These are phyloP conservation scores for Dianthus caryophyllus DNA, from an alignment of 148 eudicot genomes.

Conservation along the genomic window DNA sequence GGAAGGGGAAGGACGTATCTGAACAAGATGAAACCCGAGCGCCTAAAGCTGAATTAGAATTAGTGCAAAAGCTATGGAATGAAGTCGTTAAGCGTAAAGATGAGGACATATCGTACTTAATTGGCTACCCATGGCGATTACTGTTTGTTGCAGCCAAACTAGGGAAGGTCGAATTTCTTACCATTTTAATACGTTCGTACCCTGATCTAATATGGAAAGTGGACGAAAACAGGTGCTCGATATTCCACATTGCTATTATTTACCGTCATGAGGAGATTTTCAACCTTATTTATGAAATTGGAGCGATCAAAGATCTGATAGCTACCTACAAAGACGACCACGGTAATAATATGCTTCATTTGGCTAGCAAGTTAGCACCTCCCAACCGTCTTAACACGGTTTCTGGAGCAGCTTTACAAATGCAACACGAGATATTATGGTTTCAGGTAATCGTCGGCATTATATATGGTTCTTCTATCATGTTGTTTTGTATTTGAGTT, in stretches of 20 bases:
- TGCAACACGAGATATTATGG: slow-evolving; percentile 45
- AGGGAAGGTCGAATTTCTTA: slow-evolving; percentile 40
- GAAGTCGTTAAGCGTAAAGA: slow-evolving; percentile 22
- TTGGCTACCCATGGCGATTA: slow-evolving; percentile 25
- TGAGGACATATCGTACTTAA: slow-evolving; percentile 18
- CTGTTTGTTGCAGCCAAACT: slow-evolving; percentile 25
- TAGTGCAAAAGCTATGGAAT: slow-evolving; percentile 22
- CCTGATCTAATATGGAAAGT: slow-evolving; percentile 50
- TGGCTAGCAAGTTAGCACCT: slow-evolving; percentile 39
- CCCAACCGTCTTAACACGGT: slow-evolving; percentile 26
- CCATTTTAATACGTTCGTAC: slow-evolving; percentile 28
- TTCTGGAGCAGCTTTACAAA: slow-evolving; percentile 45
- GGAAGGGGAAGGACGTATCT: slow-evolving; percentile 5
- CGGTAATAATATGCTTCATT: slow-evolving; percentile 40
- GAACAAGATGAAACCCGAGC: not conserved
- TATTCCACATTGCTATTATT: slow-evolving; percentile 46
- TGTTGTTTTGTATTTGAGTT: too few species aligned
- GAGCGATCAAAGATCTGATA: slow-evolving; percentile 40
- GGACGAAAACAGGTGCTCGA: slow-evolving; percentile 34
- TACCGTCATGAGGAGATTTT: slow-evolving; percentile 46
- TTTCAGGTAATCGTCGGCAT: slow-evolving; percentile 26
- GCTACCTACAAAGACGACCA: slow-evolving; percentile 32
- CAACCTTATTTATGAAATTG: slow-evolving; percentile 42
- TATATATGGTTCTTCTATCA: not conserved
- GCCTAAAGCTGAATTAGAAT: slow-evolving; percentile 13